These are phyloP conservation scores for Suhomyces sp. DNA, from an alignment of 805 yeast species.

Conservation along the genomic window DNA sequence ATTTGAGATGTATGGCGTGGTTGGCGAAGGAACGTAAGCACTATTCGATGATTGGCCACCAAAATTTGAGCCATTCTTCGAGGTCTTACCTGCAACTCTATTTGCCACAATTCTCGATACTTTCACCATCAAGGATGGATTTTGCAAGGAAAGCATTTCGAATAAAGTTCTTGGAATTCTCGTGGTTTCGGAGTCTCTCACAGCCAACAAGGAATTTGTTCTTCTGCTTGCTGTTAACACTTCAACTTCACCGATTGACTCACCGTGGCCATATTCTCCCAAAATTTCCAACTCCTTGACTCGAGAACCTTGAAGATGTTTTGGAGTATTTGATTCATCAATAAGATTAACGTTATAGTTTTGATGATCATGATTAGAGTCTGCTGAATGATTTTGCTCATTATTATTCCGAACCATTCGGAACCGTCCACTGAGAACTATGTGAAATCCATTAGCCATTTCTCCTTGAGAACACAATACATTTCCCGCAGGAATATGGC, in stretches of 20 bases:
- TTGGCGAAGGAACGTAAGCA: constrained; percentile 31
- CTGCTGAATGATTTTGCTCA: constrained; percentile 2
- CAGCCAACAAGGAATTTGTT: constrained; percentile 71
- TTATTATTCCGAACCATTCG: constrained; percentile 50
- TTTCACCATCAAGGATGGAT: constrained; percentile 88
- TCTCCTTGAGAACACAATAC: constrained; percentile 79
- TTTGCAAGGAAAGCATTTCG: constrained; percentile 76
- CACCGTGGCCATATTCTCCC: constrained; percentile 91
- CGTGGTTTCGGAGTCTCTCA: constrained; percentile 91
- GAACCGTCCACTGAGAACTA: constrained; percentile 85
- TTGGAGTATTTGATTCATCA: constrained; percentile 17
- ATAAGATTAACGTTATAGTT: constrained; percentile 16
- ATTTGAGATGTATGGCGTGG: constrained; percentile 33
- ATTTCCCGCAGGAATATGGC: constrained; percentile 85
- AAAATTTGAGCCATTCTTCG: constrained; percentile 1
- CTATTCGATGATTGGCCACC: background rate
- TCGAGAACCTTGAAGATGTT: background rate
- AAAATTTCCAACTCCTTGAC: constrained; percentile 31
- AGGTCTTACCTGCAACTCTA: constrained; percentile 29
- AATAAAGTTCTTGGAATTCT: constrained; percentile 88
- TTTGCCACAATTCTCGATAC: constrained; percentile 85
- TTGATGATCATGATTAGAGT: constrained; percentile 9
- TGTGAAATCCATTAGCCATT: constrained; percentile 85
- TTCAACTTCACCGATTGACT: constrained; percentile 92
- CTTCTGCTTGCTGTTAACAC: constrained; percentile 80